A percentile compares a stretch with the other conserved stretches of the same genome.
phyloP scores from a whole-genome alignment of 352 stramenopile species.

The Phytophthora tubulina region DNA sequence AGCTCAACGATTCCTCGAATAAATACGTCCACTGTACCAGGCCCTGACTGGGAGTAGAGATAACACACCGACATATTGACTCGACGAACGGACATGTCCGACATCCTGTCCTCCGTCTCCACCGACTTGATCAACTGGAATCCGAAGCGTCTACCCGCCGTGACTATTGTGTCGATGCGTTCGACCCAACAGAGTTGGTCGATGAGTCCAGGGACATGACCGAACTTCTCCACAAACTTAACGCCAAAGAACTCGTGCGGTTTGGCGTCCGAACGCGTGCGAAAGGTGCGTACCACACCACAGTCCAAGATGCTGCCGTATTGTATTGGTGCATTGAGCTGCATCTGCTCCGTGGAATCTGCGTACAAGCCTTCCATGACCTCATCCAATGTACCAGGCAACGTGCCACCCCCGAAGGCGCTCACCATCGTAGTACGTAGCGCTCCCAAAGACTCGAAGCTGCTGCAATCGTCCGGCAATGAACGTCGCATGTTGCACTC shows the following conservation, averaged over 20 bases:
- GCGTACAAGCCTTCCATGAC: constrained; percentile 67
- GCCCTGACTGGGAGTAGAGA: constrained; percentile 58
- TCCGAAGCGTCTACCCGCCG: constrained; percentile 41
- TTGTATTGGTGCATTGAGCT: constrained; percentile 57
- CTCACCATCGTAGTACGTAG: constrained; percentile 53
- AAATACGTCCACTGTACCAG: constrained; percentile 63
- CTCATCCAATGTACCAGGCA: constrained; percentile 55
- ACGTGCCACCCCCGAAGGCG: constrained; percentile 61
- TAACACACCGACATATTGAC: constrained; percentile 74
- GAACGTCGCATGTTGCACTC: constrained; percentile 18
- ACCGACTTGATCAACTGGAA: constrained; percentile 76
- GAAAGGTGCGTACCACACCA: constrained; percentile 60
- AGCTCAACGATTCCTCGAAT: constrained; percentile 69
- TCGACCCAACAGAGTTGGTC: constrained; percentile 75
- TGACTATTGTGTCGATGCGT: constrained; percentile 39
- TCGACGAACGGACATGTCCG: constrained; percentile 34
- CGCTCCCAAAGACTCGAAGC: constrained; percentile 23
- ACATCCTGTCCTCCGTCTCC: constrained; percentile 39
- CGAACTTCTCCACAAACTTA: constrained; percentile 66
- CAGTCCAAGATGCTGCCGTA: constrained; percentile 57
- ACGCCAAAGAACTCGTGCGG: constrained; percentile 68
- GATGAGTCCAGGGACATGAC: constrained; percentile 36
- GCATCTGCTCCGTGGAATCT: constrained; percentile 48
- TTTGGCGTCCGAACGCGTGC: constrained; percentile 34
- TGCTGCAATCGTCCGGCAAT: constrained; percentile 20